Evolutionary conservation across 2,329 filamentous ascomycete genomes (phyloP).

Genomic region (Periglandula ipomoeae): DNA sequence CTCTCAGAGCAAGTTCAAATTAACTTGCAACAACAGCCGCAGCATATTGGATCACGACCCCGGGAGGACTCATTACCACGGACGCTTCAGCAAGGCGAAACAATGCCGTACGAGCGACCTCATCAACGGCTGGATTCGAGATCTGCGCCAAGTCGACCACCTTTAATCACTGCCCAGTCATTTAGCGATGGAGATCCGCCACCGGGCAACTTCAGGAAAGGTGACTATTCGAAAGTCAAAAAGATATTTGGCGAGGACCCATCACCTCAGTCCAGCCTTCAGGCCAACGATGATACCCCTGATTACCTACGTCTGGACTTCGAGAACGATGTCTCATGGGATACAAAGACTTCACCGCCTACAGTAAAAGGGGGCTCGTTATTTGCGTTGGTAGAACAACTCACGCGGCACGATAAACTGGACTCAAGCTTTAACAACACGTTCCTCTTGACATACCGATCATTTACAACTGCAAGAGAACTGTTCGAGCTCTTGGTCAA

Average conservation of each 20-base stretch:
- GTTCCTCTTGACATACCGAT: conserved; percentile 92
- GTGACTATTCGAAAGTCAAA: conserved; percentile 54
- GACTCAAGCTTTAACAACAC: conserved; percentile 96
- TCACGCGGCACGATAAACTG: conserved; percentile 90
- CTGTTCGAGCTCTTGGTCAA: conserved; percentile 88
- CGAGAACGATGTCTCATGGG: conserved; percentile 83
- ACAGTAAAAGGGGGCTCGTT: conserved; percentile 84
- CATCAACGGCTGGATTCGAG: conserved; percentile 51
- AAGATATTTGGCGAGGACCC: conserved; percentile 60
- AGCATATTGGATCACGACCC: conserved; percentile 27
- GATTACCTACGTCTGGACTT: conserved; percentile 80
- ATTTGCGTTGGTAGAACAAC: conserved; percentile 81
- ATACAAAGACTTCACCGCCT: conserved; percentile 66
- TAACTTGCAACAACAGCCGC: conserved; percentile 32
- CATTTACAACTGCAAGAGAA: conserved; percentile 84
- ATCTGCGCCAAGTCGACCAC: conserved; percentile 32
- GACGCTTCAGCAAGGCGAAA: conserved; percentile 47
- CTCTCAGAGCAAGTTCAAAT: conserved; percentile 71
- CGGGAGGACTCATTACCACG: conserved; percentile 38
- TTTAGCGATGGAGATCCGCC: conserved; percentile 52
- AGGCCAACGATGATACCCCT: conserved; percentile 64
- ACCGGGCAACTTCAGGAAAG: conserved; percentile 45
- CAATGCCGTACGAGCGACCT: conserved; percentile 43
- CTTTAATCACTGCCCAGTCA: conserved; percentile 48
- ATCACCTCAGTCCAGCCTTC: conserved; percentile 34